Evolutionary conservation across 2,329 filamentous ascomycete genomes (phyloP), one percentile per base, ranked within the genome.

Genomic region (Claviceps pazoutovae): DNA sequence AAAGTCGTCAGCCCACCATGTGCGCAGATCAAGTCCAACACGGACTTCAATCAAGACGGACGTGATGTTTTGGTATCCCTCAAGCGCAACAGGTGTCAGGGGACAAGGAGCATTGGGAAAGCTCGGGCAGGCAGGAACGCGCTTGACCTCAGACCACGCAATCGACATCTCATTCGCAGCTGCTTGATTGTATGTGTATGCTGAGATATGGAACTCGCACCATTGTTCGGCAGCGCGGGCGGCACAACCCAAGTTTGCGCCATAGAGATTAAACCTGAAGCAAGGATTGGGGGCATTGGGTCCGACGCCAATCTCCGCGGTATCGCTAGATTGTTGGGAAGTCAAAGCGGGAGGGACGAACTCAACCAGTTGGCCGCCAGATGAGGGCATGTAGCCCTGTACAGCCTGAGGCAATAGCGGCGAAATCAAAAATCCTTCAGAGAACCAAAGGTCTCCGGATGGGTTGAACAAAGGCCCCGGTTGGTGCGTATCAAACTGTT

Each of bases 1-100:
- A 53, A 71, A 61, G 52, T 71, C 68, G 50, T 71, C 69, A 26
- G 61, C 66, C 69, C 69, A 71, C 69, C 68, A 71, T 34, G 66
- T 60, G 51, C 67, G 64, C 26, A 68, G 57, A 30, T 70, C 60
- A 23, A 63, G 56, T 39, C 66, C 66, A 42, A 71, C 67, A 19
- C 61, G 67, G 16, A 69, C 56, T 3, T 60, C 66, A 42, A 71
- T 64, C 51, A 71, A 51, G 3, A 71, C 57, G 1, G 69, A 71
- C 19, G 67, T 69, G 49, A 71, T 58, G 46, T 69, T 64, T 16
- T 54, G 62, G 54, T 69, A 71, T 7, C 66, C 68, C 26, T 66
- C 65, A 50, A 71, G 59, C 9, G 63, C 56, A 49, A 71, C 60
- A 0, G 61, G 59, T 1, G 63, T 67, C 53, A 71, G 61, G 38